A percentile compares a stretch with the other conserved stretches of the same genome.
Evolutionary conservation across 345 rosid genomes (phyloP).

Genomic region (Populus nigra): DNA sequence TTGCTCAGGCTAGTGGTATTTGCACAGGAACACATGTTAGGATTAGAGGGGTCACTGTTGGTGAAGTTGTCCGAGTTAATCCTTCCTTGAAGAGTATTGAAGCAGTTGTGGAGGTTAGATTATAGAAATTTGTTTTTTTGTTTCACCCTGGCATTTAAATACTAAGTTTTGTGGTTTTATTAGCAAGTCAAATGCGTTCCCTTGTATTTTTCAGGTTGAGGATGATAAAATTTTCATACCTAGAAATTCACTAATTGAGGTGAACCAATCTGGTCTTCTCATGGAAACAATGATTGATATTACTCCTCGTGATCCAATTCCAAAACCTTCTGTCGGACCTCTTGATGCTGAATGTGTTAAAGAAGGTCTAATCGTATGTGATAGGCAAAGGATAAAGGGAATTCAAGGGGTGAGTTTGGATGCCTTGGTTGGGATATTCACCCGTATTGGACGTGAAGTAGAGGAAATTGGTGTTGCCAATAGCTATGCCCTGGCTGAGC

Average conservation of each 20-base stretch:
- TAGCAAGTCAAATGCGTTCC: background rate
- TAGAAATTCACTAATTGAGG: slow-evolving; percentile 80
- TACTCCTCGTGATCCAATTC: slow-evolving; percentile 85
- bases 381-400: slow-evolving; percentile 86
- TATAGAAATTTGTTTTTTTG: background rate
- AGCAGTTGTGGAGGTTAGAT: slow-evolving; percentile 83
- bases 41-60: slow-evolving; percentile 95
- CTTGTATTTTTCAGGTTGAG: slow-evolving; percentile 57
- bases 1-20: slow-evolving; percentile 81
- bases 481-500: slow-evolving; percentile 63
- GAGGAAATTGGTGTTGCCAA: slow-evolving; percentile 78
- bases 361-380: slow-evolving; percentile 88
- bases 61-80: slow-evolving; percentile 78
- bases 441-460: slow-evolving; percentile 83
- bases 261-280: slow-evolving; percentile 96
- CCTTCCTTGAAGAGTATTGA: slow-evolving; percentile 89
- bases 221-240: slow-evolving; percentile 94
- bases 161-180: background rate
- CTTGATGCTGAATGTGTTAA: slow-evolving; percentile 66
- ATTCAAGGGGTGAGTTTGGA: slow-evolving; percentile 91
- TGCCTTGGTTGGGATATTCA: slow-evolving; percentile 80
- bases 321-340: slow-evolving; percentile 76
- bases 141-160: background rate
- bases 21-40: slow-evolving; percentile 91
- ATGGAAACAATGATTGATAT: slow-evolving; percentile 96